Base-by-base conservation (phyloP, 352 stramenopile species). In the Pythium apleroticum region DNA sequence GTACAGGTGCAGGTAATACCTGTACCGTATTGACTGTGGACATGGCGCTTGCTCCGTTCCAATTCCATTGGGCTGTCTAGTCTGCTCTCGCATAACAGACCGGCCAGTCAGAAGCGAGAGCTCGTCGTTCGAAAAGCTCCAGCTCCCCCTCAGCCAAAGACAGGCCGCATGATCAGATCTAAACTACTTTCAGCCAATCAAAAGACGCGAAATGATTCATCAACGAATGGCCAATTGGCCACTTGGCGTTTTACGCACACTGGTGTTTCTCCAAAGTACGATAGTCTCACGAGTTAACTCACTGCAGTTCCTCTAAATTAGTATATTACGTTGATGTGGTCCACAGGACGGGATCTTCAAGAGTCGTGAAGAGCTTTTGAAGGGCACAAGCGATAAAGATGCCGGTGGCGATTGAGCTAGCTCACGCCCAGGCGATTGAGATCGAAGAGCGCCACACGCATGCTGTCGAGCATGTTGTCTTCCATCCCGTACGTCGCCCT, bases 361-460 rank as follows among this genome's bases (percentile, higher is more conserved):
- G 48, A 24, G 63, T 35, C 63, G 55, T 14, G 22, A 19, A 20
- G 27, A 57, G 25, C 28, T 31, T 33, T 22, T 22, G 7, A n/a
- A n/a, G 22, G 17, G 9, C 46, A 31, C 12, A 33, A 3, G 22
- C 15, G 19, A 55, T 15, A 2, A 33, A 5, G 17, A 57, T 56
- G 31, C 27, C 35, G 20, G 52, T 55, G 35, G 17, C 33, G 33
- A 58, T 72, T 53, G 11, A 50, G 4, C n/a, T 22, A 9, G 33
- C 35, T 17, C 25, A 63, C n/a, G 25, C 17, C 4, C n/a, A 43
- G 33, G 48, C 48, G 1, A 27, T 63, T 15, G 58, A 71, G n/a
- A 59, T 71, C 52, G 65, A 71, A 33, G 65, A 72, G 45, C 66
- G 60, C 14, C 66, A 61, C 20, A 31, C 52, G 2, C 66, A 68